Percentiles rank a stretch among this genome's conserved stretches.
Conservation (phyloP, 2,329 filamentous ascomycete genomes). For the Colletotrichum simmondsii region DNA sequence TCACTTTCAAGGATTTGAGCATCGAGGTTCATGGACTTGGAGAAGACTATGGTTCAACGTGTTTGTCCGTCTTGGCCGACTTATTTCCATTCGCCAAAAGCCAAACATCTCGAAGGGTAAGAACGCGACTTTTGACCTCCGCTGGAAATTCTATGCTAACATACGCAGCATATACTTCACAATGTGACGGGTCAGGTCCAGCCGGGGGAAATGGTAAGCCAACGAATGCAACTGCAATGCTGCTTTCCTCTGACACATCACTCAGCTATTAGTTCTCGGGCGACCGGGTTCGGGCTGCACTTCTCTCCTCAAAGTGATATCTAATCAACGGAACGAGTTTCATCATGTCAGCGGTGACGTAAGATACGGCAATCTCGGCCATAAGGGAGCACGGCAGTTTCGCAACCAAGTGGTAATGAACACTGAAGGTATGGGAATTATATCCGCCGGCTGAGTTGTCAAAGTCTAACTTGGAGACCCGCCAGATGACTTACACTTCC, state of each 20-base stretch:
- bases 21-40: not conserved
- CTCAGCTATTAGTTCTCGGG: constrained; percentile 43
- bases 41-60: not conserved
- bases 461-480: not conserved
- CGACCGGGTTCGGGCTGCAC: constrained; percentile 46
- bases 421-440: constrained; percentile 37
- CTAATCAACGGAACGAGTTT: constrained; percentile 43
- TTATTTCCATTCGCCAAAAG: not conserved
- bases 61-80: not conserved
- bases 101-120: not conserved
- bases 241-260: not conserved
- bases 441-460: too few relatives aligned
- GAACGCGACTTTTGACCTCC: not conserved
- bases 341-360: constrained; percentile 41
- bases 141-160: not conserved
- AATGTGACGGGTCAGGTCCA: not conserved
- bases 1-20: not conserved
- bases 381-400: constrained; percentile 38
- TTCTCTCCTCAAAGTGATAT: constrained; percentile 42
- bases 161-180: not conserved
- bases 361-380: constrained; percentile 40
- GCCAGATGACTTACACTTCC: constrained; percentile 71
- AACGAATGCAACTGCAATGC: not conserved
- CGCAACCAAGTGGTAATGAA: constrained; percentile 45
- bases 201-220: not conserved